phyloP scores from a whole-genome alignment of 2,329 filamentous ascomycete genomes.

The Apiospora phragmitis region DNA sequence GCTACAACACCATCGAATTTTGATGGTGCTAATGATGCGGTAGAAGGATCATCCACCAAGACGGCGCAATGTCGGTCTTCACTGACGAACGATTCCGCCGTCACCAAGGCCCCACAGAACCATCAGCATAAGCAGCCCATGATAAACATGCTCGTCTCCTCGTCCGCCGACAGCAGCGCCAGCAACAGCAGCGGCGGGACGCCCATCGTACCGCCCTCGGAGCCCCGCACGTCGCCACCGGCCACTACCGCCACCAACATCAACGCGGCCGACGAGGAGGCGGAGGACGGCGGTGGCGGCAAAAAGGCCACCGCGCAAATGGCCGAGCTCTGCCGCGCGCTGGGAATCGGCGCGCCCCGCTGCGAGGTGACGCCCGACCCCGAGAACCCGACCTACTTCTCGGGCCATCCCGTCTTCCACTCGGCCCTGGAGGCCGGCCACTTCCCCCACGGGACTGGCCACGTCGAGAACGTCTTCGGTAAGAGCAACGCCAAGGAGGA shows the following conservation, averaged over 20 bases:
- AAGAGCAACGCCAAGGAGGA: conserved; percentile 33
- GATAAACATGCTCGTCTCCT: not conserved
- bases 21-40: not conserved
- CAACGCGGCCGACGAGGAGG: not conserved
- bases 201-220: not conserved
- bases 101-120: not conserved
- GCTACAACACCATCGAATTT: not conserved
- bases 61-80: not conserved
- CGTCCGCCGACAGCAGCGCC: not conserved
- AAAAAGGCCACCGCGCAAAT: conserved; percentile 27
- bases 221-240: conserved; percentile 3
- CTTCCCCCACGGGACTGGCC: conserved; percentile 16
- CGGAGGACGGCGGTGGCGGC: not conserved
- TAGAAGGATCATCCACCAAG: not conserved
- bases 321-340: conserved; percentile 30
- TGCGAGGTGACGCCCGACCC: conserved; percentile 33
- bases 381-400: conserved; percentile 31
- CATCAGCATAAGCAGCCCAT: not conserved
- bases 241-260: not conserved
- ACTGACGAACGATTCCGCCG: not conserved
- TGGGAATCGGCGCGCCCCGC: conserved; percentile 34
- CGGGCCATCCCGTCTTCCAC: conserved; percentile 36
- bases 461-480: conserved; percentile 16
- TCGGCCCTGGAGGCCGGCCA: conserved; percentile 12
- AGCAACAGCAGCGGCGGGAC: conserved; percentile 1